A percentile compares a stretch with the other conserved stretches of the same genome.
phyloP scores from a whole-genome alignment of 176 grass and related monocot species.

The Hyparrhenia diplandra region DNA sequence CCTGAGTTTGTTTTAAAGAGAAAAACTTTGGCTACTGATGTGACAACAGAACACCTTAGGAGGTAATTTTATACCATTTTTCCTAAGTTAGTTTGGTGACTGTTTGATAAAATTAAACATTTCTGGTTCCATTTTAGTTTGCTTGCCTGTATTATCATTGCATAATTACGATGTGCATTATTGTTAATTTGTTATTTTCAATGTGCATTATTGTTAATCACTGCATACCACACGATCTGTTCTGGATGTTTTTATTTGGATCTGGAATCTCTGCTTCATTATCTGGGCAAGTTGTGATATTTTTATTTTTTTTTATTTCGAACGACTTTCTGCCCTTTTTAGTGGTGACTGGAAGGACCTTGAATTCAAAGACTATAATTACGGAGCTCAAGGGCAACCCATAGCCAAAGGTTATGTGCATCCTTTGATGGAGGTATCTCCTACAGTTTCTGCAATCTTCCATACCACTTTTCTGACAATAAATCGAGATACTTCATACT shows the following conservation, averaged over 20 bases:
- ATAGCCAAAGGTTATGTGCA: constrained; percentile 67
- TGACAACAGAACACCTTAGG: constrained; percentile 79
- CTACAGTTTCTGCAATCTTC: constrained; percentile 19
- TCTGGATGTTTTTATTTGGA: background rate
- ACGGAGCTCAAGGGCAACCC: constrained; percentile 73
- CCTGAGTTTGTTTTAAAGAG: constrained; percentile 83
- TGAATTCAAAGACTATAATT: constrained; percentile 93
- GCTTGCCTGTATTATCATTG: too few species aligned
- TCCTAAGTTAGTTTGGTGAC: background rate
- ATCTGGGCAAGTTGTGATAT: background rate
- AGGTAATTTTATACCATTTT: constrained; percentile 52
- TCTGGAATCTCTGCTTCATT: background rate
- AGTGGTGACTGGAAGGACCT: constrained; percentile 94
- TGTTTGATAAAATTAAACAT: background rate
- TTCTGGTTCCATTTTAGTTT: background rate
- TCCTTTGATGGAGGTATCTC: constrained; percentile 76
- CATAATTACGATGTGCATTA: too few species aligned
- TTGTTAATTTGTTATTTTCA: background rate
- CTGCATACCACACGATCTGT: background rate
- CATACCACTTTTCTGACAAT: background rate
- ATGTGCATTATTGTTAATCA: background rate
- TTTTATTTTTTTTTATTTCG: too few species aligned
- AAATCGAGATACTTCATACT: background rate
- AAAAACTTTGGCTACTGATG: constrained; percentile 84
- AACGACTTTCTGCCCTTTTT: constrained; percentile 16